Conservation (phyloP, 495 filamentous ascomycete genomes). For the Darksidea phi region DNA sequence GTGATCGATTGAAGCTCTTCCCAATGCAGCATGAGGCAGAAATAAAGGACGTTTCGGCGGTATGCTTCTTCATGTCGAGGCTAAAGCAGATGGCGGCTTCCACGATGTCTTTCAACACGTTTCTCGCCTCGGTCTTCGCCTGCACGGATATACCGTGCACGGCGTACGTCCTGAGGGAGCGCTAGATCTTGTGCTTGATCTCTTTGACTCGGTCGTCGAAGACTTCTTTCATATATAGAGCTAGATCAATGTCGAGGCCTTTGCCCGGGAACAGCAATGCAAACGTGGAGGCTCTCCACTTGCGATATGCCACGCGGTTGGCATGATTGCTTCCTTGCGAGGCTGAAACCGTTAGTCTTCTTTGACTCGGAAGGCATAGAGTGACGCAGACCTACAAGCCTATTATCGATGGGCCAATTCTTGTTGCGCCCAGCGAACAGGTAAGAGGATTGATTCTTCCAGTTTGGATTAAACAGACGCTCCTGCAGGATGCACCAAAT, state of each 20-base stretch:
- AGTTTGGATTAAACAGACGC: not conserved
- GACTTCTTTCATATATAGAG: not conserved
- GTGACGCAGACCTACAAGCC: not conserved
- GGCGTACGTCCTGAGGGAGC: too few relatives aligned
- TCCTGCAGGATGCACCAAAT: not conserved
- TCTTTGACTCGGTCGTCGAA: not conserved
- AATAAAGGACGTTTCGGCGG: not conserved
- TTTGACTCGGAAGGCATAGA: not conserved
- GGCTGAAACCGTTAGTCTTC: not conserved
- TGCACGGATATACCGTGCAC: not conserved
- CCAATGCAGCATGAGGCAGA: too few relatives aligned
- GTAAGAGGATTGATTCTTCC: not conserved
- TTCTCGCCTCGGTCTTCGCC: not conserved
- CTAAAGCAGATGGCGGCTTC: not conserved
- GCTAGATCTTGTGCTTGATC: not conserved
- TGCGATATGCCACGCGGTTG: conserved; percentile 2
- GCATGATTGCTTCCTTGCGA: not conserved
- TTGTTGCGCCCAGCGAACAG: not conserved
- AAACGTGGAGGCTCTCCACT: conserved; percentile 12
- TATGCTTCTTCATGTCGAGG: conserved; percentile 12
- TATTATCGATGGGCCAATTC: not conserved
- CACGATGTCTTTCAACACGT: not conserved
- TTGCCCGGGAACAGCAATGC: conserved; percentile 8
- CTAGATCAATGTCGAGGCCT: not conserved
- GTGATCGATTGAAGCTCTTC: not conserved